Conservation (phyloP, 2,329 filamentous ascomycete genomes). For the Talaromyces verruculosus region DNA sequence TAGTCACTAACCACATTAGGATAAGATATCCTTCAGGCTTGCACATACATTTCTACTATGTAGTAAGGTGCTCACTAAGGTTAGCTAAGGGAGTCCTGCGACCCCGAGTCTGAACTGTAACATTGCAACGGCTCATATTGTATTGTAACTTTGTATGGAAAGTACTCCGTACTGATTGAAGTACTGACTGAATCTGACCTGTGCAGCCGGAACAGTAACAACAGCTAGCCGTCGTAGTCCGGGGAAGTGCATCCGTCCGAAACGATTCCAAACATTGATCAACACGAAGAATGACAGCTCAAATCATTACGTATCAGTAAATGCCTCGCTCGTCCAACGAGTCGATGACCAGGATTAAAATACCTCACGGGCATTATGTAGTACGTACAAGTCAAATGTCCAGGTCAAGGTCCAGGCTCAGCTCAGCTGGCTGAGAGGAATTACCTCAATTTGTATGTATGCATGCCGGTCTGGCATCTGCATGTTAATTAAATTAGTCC, state of each 20-base stretch:
- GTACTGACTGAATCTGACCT: neutral
- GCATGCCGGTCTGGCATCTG: neutral
- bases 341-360: neutral
- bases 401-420: neutral
- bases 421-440: neutral
- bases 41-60: too few species aligned
- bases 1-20: too few species aligned
- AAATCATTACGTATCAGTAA: neutral
- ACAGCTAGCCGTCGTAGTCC: neutral
- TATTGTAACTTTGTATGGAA: neutral
- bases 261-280: neutral
- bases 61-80: neutral
- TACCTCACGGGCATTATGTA: neutral
- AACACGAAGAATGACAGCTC: neutral
- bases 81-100: neutral
- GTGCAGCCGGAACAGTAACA: neutral
- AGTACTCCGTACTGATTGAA: neutral
- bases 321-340: neutral
- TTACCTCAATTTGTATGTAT: neutral
- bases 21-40: too few species aligned
- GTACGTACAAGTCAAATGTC: neutral
- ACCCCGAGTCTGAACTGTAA: neutral
- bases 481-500: neutral
- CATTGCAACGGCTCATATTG: neutral
- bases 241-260: constrained; percentile 7